Evolutionary conservation across 2,329 filamentous ascomycete genomes (phyloP), one percentile per base, ranked within the genome.

Genomic region (Blastomyces parvus): DNA sequence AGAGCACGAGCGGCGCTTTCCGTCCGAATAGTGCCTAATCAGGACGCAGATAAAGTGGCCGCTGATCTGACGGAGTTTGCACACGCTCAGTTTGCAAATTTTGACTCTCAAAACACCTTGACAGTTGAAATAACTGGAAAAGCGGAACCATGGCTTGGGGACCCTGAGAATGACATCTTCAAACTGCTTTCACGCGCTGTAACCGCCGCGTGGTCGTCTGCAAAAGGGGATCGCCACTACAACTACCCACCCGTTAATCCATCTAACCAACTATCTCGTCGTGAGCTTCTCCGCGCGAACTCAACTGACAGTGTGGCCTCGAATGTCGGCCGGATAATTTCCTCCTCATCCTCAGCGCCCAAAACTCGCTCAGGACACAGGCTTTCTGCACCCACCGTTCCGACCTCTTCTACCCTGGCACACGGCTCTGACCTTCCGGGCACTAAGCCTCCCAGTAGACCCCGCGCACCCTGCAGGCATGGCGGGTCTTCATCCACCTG

Each of bases 101-200:
- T 97, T 1, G 86, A 87, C 38, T 93, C 90, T 0, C 87, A 89
- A 65, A 99, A 99, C 70, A 83, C 81, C 6, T 81, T 99, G 44
- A 88, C 82, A 1, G 84, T 99, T 48, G 87, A 86, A 38, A 92
- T 99, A 67, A 91, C 96, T 67, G 94, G 97, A 72, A 88, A 90
- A 76, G 93, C 94, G 0, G 94, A 99, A 72, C 91, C 94, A 0
- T 99, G 94, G 94, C 84, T 99, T 0, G 93, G 94, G 17, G 91
- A 97, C 69, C 91, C 91, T 3, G 86, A 86, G 59, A 97, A 96
- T 68, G 86, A 91, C 67, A 92, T 97, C 64, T 99, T 97, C 76
- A 85, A 88, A 66, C 95, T 91, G 0, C 83, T 99, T 0, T 91
- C 96, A 68, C 83, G 87, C 64, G 94, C 92, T 0, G 88, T 97